Conservation (phyloP, 192 early-diverging fungal genomes). For the Linnemannia exigua region DNA sequence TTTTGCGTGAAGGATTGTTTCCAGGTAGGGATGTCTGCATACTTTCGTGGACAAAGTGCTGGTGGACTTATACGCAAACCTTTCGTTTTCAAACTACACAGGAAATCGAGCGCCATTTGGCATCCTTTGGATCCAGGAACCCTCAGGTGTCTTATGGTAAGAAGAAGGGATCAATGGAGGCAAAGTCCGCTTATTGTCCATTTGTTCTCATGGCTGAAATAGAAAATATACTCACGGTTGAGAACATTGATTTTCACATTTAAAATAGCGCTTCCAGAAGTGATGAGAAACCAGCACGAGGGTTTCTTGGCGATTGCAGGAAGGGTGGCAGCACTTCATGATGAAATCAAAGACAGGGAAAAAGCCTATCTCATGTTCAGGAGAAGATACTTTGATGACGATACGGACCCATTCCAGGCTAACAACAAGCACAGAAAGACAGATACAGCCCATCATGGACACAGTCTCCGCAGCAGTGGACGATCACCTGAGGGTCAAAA, state of each 20-base stretch:
- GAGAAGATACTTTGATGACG: constrained; percentile 51
- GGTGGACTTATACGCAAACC: too few species aligned
- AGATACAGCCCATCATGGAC: constrained; percentile 10
- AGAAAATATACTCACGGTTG: not conserved
- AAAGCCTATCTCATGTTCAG: constrained; percentile 55
- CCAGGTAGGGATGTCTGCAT: not conserved
- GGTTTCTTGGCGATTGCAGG: constrained; percentile 46
- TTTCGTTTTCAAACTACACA: not conserved
- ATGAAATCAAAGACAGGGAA: constrained; percentile 49
- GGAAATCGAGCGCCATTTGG: constrained; percentile 57
- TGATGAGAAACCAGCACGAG: constrained; percentile 55
- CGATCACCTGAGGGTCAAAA: constrained; percentile 16
- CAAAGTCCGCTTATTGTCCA: not conserved
- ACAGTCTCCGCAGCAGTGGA: constrained; percentile 9
- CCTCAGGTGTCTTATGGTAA: constrained; percentile 52
- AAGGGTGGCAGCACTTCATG: constrained; percentile 48
- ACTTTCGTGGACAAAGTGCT: not conserved
- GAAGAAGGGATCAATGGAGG: not conserved
- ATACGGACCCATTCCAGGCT: constrained; percentile 49
- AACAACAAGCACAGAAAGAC: constrained; percentile 38
- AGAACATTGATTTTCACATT: not conserved
- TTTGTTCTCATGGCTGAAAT: not conserved
- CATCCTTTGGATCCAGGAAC: constrained; percentile 31
- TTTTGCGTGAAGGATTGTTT: not conserved
- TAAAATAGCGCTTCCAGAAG: constrained; percentile 42